Conservation (phyloP, 352 stramenopile species). For the Phytophthora palmivora region DNA sequence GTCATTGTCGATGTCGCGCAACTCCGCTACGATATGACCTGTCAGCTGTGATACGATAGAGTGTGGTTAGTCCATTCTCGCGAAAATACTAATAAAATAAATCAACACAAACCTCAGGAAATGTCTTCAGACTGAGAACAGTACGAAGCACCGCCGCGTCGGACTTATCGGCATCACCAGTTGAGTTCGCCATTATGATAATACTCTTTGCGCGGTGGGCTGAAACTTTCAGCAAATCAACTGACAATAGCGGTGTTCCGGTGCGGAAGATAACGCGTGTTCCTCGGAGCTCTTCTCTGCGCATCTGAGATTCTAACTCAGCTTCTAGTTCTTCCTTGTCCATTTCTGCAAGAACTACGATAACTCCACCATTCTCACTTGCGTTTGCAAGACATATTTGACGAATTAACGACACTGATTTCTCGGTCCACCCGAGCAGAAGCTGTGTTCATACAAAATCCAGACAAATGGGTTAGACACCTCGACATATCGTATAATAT, state of each 20-base stretch:
- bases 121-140: slow-evolving; percentile 80
- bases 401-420: slow-evolving; percentile 82
- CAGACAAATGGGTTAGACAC: neutral
- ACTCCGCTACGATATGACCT: slow-evolving; percentile 86
- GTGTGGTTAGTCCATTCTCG: neutral
- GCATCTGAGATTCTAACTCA: slow-evolving; percentile 64
- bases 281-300: slow-evolving; percentile 59
- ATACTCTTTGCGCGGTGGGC: slow-evolving; percentile 76
- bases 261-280: slow-evolving; percentile 86
- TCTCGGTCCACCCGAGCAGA: slow-evolving; percentile 90
- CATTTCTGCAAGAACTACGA: slow-evolving; percentile 78
- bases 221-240: slow-evolving; percentile 82
- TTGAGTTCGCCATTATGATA: slow-evolving; percentile 82
- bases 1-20: slow-evolving; percentile 89
- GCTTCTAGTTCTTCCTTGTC: slow-evolving; percentile 84
- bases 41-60: slow-evolving; percentile 34
- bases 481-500: neutral
- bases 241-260: slow-evolving; percentile 76
- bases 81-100: neutral
- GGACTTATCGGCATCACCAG: slow-evolving; percentile 78
- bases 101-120: slow-evolving; percentile 47
- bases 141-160: slow-evolving; percentile 80
- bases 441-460: slow-evolving; percentile 40
- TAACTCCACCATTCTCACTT: slow-evolving; percentile 80
- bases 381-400: slow-evolving; percentile 89